Percentiles rank a stretch among this genome's conserved stretches.
Evolutionary conservation across 495 filamentous ascomycete genomes (phyloP).

Genomic region (Friedmanniomyces simplex): DNA sequence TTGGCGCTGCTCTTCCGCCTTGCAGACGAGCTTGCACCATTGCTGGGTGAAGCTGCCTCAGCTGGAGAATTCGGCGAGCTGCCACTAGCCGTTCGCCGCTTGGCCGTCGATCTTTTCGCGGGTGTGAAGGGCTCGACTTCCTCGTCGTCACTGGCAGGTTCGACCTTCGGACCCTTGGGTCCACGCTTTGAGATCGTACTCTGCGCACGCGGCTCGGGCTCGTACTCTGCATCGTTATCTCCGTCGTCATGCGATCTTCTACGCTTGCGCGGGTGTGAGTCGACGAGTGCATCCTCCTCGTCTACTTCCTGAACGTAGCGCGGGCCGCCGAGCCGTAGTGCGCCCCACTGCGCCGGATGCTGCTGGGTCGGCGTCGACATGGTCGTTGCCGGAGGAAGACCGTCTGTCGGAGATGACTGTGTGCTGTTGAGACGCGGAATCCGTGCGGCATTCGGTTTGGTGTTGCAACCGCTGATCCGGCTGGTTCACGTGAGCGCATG

Average conservation of each 20-base stretch:
- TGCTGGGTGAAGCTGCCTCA: background rate
- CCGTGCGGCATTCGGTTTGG: background rate
- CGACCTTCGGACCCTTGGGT: background rate
- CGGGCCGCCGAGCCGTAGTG: background rate
- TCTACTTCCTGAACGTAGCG: background rate
- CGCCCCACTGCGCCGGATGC: background rate
- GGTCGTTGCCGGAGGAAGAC: background rate
- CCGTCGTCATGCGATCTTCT: background rate
- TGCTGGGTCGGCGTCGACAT: background rate
- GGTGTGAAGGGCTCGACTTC: background rate
- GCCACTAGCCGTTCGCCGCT: background rate
- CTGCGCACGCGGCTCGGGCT: background rate
- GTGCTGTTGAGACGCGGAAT: background rate
- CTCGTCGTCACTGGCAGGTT: constrained; percentile 2
- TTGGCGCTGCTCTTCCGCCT: constrained; percentile 1
- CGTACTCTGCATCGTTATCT: background rate
- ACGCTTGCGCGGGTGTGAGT: background rate
- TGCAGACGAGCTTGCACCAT: background rate
- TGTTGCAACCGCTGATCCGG: background rate
- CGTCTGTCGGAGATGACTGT: background rate
- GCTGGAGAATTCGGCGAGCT: background rate
- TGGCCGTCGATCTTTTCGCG: background rate
- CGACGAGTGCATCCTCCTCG: background rate
- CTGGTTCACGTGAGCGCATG: background rate
- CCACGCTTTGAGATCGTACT: background rate